Conservation (phyloP, 352 stramenopile species). For the Phytophthora pistaciae region DNA sequence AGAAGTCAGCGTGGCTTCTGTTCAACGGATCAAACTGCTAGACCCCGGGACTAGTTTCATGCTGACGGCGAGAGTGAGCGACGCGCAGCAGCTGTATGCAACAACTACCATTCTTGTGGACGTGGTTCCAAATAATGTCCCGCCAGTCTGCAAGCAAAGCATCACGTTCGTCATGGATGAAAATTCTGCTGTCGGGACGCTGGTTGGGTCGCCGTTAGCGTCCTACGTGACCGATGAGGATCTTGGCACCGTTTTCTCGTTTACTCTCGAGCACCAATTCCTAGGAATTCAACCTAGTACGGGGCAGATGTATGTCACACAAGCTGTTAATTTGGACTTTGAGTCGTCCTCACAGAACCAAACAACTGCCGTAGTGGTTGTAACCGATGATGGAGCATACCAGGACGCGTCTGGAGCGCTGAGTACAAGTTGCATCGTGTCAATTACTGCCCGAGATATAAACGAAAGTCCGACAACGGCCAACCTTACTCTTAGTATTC, state of each 20-base stretch:
- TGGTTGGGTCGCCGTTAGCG: slow-evolving; percentile 20
- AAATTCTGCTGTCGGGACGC: slow-evolving; percentile 25
- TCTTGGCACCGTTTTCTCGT: slow-evolving; percentile 29
- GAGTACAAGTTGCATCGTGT: slow-evolving; percentile 34
- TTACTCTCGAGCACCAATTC: slow-evolving; percentile 39
- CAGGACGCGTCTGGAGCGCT: slow-evolving; percentile 36
- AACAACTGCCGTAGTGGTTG: slow-evolving; percentile 26
- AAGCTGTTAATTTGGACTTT: slow-evolving; percentile 36
- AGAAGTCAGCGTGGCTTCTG: slow-evolving; percentile 17
- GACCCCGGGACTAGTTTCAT: slow-evolving; percentile 17
- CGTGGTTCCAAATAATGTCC: slow-evolving; percentile 27
- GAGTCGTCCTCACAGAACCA: slow-evolving; percentile 15
- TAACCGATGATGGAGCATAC: slow-evolving; percentile 41
- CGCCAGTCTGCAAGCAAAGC: slow-evolving; percentile 14
- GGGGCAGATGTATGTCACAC: slow-evolving; percentile 40
- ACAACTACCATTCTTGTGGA: slow-evolving; percentile 12
- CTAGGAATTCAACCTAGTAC: slow-evolving; percentile 23
- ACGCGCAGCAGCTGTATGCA: slow-evolving; percentile 8
- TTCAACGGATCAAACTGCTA: slow-evolving; percentile 17
- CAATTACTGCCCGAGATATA: slow-evolving; percentile 28
- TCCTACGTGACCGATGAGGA: slow-evolving; percentile 32
- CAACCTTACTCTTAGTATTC: slow-evolving; percentile 21
- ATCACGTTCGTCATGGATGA: slow-evolving; percentile 26
- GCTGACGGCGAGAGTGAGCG: slow-evolving; percentile 20
- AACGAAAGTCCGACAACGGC: slow-evolving; percentile 32